A percentile compares a stretch with the other conserved stretches of the same genome.
Conservation (phyloP, 2,329 filamentous ascomycete species). For the Leptoxyphium fumago region DNA sequence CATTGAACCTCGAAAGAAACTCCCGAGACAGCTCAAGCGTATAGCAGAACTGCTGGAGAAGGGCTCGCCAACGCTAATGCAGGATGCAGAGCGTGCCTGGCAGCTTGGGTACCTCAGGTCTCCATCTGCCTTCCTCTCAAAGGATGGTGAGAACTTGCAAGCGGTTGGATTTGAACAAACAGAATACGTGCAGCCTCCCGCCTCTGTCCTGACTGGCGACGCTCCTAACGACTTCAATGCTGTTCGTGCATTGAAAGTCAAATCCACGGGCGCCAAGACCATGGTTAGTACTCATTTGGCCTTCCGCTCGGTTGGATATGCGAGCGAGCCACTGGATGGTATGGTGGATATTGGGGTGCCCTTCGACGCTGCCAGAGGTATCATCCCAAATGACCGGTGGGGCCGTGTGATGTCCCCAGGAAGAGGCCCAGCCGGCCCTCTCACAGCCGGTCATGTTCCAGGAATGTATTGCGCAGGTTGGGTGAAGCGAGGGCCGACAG, state of each 20-base stretch:
- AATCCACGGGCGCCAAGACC: conserved; percentile 16
- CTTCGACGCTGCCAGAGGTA: conserved; percentile 60
- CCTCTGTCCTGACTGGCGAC: conserved; percentile 11
- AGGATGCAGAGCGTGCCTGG: conserved; percentile 53
- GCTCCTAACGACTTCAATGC: conserved; percentile 14
- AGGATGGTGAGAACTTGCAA: conserved; percentile 38
- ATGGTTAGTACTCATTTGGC: conserved; percentile 52
- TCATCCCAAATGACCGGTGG: conserved; percentile 67
- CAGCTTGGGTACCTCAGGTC: conserved; percentile 74
- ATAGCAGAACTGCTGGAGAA: conserved; percentile 70
- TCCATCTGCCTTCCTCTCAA: conserved; percentile 51
- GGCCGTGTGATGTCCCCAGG: conserved; percentile 50
- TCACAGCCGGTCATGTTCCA: conserved; percentile 39
- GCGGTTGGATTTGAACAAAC: conserved; percentile 52
- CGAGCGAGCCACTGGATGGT: conserved; percentile 61
- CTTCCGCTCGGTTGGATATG: conserved; percentile 93
- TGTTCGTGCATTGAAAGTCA: conserved; percentile 14
- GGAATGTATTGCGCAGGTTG: conserved; percentile 89
- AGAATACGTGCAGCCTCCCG: conserved; percentile 13
- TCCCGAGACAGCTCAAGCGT: conserved; percentile 62
- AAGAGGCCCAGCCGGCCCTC: conserved; percentile 24
- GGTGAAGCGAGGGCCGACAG: conserved; percentile 89
- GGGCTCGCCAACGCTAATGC: conserved; percentile 42
- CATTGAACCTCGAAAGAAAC: conserved; percentile 43
- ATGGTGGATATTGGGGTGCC: conserved; percentile 59